Evolutionary conservation across 2,329 filamentous ascomycete species (phyloP), one percentile per base, ranked within the genome.

Genomic region (Aspergillus clavatus): DNA sequence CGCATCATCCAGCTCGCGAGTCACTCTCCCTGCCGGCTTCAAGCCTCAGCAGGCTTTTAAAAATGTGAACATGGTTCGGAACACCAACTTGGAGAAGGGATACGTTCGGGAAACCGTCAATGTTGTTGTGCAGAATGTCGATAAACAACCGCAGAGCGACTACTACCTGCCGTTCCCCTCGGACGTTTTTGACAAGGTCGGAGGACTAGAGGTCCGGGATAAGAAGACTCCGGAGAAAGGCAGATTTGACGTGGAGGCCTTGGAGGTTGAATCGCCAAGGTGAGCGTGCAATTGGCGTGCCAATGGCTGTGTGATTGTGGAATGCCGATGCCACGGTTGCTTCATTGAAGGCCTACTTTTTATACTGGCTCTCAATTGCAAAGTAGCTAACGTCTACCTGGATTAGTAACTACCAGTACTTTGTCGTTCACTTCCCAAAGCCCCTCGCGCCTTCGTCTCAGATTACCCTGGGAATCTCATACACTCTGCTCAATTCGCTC

Each of bases 31-130:
- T 33, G 57, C 59, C 48, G 62, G 68, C 50, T 95, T 96, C 75
- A 85, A 81, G 69, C 89, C 91, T 43, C 86, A 90, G 11, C 87
- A 89, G 66, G 87, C 90, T 56, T 98, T 95, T 75, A 89, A 90
- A 73, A 96, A 98, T 71, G 79, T 79, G 69, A 97, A 98, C 67
- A 72, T 97, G 23, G 86, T 97, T 41, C 87, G 93, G 60, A 84
- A 86, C 53, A 84, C 94, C 63, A 95, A 95, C 56, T 72, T 96
- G 47, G 91, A 97, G 71, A 97, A 96, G 77, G 87, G 83, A 56
- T 97, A 93, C 62, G 83, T 84, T 44, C 84, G 89, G 64, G 91
- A 97, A 71, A 86, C 84, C 11, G 82, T 96, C 76, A 96, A 97
- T 71, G 84, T 95, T n/a, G 77, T 95, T 41, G 82, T 98, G 52